Percentiles rank a stretch among this genome's conserved stretches.
Evolutionary conservation across 441 rosid genomes (phyloP).

Genomic region (Biscutella laevigata): DNA sequence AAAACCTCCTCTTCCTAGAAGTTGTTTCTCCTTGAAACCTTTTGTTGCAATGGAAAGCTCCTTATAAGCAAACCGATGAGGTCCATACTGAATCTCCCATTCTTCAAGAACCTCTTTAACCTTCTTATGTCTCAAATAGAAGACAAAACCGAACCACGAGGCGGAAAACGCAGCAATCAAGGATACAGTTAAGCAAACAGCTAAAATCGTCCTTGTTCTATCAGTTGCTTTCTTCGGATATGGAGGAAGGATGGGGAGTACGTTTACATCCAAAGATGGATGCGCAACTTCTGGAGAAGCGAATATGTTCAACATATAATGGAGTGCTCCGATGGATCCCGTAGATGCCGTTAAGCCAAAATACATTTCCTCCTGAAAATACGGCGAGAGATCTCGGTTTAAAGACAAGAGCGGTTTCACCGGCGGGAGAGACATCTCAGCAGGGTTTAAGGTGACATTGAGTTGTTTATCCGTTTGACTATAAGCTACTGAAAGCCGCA

Average conservation of each 20-base stretch:
- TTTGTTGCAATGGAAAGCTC: constrained; percentile 37
- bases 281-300: not conserved
- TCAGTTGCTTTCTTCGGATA: constrained; percentile 19
- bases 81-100: constrained; percentile 39
- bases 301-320: constrained; percentile 2
- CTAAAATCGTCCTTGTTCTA: constrained; percentile 17
- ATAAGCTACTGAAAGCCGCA: constrained; percentile 24
- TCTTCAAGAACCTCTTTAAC: constrained; percentile 39
- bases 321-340: constrained; percentile 11
- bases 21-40: constrained; percentile 34
- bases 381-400: constrained; percentile 21
- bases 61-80: constrained; percentile 38
- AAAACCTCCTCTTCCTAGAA: constrained; percentile 33
- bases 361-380: constrained; percentile 16
- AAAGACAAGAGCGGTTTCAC: constrained; percentile 21
- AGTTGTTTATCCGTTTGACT: constrained; percentile 21
- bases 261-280: constrained; percentile 1
- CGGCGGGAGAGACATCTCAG: constrained; percentile 21
- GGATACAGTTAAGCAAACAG: constrained; percentile 28
- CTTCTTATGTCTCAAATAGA: constrained; percentile 37
- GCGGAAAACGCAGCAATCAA: constrained; percentile 14
- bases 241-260: constrained; percentile 20
- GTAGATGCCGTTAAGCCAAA: constrained; percentile 34
- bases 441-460: constrained; percentile 29
- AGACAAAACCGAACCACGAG: constrained; percentile 14